phyloP scores from a whole-genome alignment of 2,329 filamentous ascomycete species.

The Phoma sp. region DNA sequence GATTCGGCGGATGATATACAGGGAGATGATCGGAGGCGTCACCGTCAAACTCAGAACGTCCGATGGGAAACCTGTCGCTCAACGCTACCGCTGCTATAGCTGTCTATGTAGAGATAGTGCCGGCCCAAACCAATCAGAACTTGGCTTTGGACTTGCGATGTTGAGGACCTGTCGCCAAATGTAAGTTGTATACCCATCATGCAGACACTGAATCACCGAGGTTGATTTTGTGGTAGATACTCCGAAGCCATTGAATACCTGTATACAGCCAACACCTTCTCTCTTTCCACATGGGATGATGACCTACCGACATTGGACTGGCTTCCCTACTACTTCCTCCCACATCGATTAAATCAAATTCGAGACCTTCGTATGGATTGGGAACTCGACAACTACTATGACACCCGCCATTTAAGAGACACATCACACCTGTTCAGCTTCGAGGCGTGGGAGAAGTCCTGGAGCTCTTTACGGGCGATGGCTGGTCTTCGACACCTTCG shows the following conservation, averaged over 20 bases:
- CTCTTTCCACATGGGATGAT: constrained; percentile 21
- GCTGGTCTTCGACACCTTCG: constrained; percentile 26
- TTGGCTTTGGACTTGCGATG: constrained; percentile 18
- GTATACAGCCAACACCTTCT: constrained; percentile 29
- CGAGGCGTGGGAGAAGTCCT: constrained; percentile 24
- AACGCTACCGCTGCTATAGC: constrained; percentile 7
- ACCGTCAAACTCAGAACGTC: constrained; percentile 19
- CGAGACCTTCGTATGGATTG: constrained; percentile 26
- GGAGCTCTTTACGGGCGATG: constrained; percentile 24
- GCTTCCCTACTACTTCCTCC: constrained; percentile 27
- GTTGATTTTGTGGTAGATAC: constrained; percentile 26
- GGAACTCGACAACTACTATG: constrained; percentile 20
- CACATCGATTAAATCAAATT: constrained; percentile 29
- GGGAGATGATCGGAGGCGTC: constrained; percentile 19
- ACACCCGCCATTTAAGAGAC: constrained; percentile 4
- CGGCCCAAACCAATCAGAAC: neutral
- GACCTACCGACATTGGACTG: constrained; percentile 22
- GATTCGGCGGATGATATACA: constrained; percentile 31
- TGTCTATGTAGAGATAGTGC: neutral
- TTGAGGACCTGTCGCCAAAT: constrained; percentile 31
- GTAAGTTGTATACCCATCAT: constrained; percentile 16
- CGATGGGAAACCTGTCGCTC: constrained; percentile 17
- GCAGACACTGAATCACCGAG: too few relatives aligned
- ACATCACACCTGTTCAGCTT: neutral
- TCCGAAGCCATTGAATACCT: constrained; percentile 33